phyloP scores from a whole-genome alignment of 2,329 filamentous ascomycete genomes.

The Blumeria graminis region DNA sequence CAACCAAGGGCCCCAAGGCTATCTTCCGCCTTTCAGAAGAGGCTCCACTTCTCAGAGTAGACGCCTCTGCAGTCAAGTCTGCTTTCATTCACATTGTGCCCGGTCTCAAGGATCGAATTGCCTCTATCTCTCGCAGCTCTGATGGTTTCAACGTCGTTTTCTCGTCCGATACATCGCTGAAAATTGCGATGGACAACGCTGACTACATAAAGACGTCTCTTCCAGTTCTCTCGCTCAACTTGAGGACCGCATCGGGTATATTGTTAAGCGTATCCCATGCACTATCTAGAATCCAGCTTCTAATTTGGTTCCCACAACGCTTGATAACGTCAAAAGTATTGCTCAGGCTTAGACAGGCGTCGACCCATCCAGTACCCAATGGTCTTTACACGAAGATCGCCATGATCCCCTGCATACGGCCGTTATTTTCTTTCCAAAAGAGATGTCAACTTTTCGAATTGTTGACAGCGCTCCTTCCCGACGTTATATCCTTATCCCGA shows the following conservation, averaged over 20 bases:
- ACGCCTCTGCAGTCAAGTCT: not conserved
- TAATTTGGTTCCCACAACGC: not conserved
- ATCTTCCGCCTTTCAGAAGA: not conserved
- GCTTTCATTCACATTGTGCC: not conserved
- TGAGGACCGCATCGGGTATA: not conserved
- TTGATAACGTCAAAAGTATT: not conserved
- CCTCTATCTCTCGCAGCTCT: not conserved
- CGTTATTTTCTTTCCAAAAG: not conserved
- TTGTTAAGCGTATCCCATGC: not conserved
- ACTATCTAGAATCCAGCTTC: not conserved
- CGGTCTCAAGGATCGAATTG: not conserved
- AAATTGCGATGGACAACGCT: not conserved
- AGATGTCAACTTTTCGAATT: not conserved
- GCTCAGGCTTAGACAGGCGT: not conserved
- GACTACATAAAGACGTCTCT: not conserved
- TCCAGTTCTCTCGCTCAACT: not conserved
- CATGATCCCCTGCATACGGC: not conserved
- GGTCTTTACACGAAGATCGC: not conserved
- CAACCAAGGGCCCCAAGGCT: not conserved
- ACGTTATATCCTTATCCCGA: not conserved
- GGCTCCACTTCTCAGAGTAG: not conserved
- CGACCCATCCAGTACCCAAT: not conserved
- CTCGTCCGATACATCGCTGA: not conserved
- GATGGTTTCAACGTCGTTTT: not conserved
- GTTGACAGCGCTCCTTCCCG: not conserved